Evolutionary conservation across 1,139 yeast genomes (phyloP).

Genomic region (Suzukiozyma palmioleophila): DNA sequence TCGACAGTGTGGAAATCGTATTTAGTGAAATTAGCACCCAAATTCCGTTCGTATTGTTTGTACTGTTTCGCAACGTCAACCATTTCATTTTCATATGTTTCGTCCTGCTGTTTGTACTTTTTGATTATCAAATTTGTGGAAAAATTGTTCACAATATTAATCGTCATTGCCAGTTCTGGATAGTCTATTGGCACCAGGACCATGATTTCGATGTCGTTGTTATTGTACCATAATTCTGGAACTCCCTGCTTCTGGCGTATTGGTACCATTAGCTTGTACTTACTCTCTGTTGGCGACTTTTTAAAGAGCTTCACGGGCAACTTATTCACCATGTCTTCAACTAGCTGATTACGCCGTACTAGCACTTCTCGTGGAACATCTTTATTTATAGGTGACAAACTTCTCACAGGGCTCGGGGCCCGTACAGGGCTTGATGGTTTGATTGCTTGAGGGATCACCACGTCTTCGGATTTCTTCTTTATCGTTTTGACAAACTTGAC

Average conservation of each 20-base stretch:
- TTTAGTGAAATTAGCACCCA: constrained; percentile 17
- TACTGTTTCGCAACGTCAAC: constrained; percentile 14
- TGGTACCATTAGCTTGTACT: constrained; percentile 21
- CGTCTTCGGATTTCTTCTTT: constrained; percentile 6
- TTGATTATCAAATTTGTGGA: constrained; percentile 20
- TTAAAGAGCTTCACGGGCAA: constrained; percentile 24
- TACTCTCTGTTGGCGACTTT: constrained; percentile 14
- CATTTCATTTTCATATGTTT: constrained; percentile 10
- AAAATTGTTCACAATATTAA: constrained; percentile 22
- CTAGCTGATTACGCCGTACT: constrained; percentile 14
- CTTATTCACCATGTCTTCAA: constrained; percentile 22
- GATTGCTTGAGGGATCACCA: constrained; percentile 1
- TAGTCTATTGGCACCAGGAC: constrained; percentile 20
- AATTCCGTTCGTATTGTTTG: constrained; percentile 20
- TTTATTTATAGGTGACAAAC: constrained; percentile 5
- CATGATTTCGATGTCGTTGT: constrained; percentile 16
- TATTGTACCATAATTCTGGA: constrained; percentile 19
- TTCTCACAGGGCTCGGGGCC: not conserved
- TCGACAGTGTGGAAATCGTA: constrained; percentile 14
- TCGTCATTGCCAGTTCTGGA: constrained; percentile 14
- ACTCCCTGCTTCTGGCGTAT: constrained; percentile 11
- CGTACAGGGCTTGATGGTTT: not conserved
- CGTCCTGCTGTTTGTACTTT: constrained; percentile 11
- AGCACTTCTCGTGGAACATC: constrained; percentile 8
- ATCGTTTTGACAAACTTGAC: constrained; percentile 24